These are phyloP conservation scores for Penicillium roqueforti DNA, from an alignment of 495 filamentous ascomycete genomes.

Conservation along the genomic window DNA sequence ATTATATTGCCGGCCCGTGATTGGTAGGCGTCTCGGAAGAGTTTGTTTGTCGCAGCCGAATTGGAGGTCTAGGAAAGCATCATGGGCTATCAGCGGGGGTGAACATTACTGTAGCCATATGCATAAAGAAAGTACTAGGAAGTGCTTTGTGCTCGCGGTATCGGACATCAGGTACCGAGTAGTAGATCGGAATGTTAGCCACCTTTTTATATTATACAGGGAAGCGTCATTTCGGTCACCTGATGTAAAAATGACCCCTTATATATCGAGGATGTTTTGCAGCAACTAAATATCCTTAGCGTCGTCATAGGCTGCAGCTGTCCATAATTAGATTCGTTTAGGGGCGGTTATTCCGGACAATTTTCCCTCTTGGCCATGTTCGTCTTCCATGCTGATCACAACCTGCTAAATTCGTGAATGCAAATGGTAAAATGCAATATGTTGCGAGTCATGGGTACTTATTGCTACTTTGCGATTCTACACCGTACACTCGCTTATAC, in stretches of 20 bases:
- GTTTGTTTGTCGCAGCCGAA: constrained; percentile 12
- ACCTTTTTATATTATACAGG: not conserved
- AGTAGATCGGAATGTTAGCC: not conserved
- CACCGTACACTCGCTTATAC: not conserved
- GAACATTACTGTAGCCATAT: constrained; percentile 10
- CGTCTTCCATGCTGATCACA: constrained; percentile 21
- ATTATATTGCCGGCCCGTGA: constrained; percentile 1
- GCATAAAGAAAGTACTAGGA: not conserved
- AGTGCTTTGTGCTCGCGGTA: constrained; percentile 2
- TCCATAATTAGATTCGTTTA: constrained; percentile 14
- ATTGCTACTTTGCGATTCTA: not conserved
- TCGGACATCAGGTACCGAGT: constrained; percentile 8
- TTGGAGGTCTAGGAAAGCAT: constrained; percentile 23
- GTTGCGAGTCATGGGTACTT: not conserved
- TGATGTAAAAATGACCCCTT: constrained; percentile 3
- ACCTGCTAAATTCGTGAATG: constrained; percentile 7
- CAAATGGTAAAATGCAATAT: constrained; percentile 18
- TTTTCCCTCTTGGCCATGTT: constrained; percentile 14
- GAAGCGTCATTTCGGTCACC: not conserved
- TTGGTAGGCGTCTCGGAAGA: constrained; percentile 8
- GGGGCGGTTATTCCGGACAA: not conserved
- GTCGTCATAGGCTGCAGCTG: constrained; percentile 4
- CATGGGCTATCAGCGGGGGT: constrained; percentile 17
- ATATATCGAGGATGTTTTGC: constrained; percentile 5
- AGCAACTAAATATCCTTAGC: constrained; percentile 2